Evolutionary conservation across 2,329 filamentous ascomycete species (phyloP).

Genomic region (Elsinoe ampelina): DNA sequence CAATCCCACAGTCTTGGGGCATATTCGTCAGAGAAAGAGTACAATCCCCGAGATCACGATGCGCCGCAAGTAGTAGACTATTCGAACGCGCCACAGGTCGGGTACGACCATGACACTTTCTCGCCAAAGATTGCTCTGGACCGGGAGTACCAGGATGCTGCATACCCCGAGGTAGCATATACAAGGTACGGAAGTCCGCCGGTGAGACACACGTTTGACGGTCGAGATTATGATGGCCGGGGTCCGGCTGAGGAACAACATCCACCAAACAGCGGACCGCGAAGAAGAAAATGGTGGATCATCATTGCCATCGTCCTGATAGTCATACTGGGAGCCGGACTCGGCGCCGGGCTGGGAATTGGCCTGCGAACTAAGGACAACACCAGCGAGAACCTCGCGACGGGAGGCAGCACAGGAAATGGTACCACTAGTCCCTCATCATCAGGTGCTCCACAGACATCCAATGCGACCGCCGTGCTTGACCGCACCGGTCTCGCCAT

Average conservation of each 20-base stretch:
- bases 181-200: neutral
- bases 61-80: neutral
- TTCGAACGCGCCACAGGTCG: neutral
- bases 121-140: neutral
- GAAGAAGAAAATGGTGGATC: neutral
- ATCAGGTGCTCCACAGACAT: neutral
- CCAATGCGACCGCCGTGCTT: neutral
- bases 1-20: neutral
- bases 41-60: neutral
- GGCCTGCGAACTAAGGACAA: neutral
- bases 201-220: neutral
- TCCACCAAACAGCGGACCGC: neutral
- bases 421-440: neutral
- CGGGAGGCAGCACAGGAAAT: neutral
- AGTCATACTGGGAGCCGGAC: neutral
- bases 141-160: neutral
- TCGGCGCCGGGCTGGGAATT: neutral
- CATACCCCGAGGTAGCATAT: neutral
- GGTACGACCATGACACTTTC: neutral
- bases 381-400: neutral
- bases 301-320: neutral
- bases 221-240: neutral
- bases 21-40: neutral
- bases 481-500: neutral
- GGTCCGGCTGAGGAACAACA: neutral